phyloP scores from a whole-genome alignment of 768 basidiomycete species.

The Boletus vinaceobasis region DNA sequence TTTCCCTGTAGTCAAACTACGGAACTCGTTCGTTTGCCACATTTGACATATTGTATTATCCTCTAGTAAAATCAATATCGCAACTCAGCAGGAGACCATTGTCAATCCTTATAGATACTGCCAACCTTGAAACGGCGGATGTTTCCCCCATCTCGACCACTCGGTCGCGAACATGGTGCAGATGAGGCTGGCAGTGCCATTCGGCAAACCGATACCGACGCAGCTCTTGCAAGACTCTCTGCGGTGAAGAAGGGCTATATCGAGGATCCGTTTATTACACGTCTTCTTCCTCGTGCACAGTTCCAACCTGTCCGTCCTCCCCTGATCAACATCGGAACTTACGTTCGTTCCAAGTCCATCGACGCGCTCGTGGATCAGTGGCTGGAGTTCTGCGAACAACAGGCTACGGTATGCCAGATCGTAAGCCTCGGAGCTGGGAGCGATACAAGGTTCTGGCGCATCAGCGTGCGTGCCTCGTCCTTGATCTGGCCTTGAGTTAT shows the following conservation, averaged over 20 bases:
- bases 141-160: conserved; percentile 13
- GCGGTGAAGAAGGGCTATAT: conserved; percentile 81
- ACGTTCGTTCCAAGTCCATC: conserved; percentile 76
- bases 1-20: neutral
- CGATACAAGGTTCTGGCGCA: conserved; percentile 92
- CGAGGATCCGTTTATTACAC: conserved; percentile 65
- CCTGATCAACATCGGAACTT: conserved; percentile 94
- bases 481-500: conserved; percentile 6
- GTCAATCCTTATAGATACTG: no score
- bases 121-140: neutral
- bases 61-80: neutral
- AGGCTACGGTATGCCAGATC: conserved; percentile 67
- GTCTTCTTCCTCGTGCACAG: conserved; percentile 67
- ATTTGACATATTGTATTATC: neutral
- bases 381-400: conserved; percentile 43
- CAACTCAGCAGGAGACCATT: neutral
- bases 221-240: conserved; percentile 80
- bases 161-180: conserved; percentile 15
- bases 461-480: conserved; percentile 56
- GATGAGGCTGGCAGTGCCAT: conserved; percentile 63
- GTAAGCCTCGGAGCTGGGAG: conserved; percentile 95
- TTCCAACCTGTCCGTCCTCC: conserved; percentile 65
- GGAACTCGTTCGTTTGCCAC: neutral
- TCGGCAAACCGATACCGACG: conserved; percentile 80
- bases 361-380: conserved; percentile 73